Evolutionary conservation across 2,329 filamentous ascomycete genomes (phyloP).

Genomic region (Cercospora brassicicola): DNA sequence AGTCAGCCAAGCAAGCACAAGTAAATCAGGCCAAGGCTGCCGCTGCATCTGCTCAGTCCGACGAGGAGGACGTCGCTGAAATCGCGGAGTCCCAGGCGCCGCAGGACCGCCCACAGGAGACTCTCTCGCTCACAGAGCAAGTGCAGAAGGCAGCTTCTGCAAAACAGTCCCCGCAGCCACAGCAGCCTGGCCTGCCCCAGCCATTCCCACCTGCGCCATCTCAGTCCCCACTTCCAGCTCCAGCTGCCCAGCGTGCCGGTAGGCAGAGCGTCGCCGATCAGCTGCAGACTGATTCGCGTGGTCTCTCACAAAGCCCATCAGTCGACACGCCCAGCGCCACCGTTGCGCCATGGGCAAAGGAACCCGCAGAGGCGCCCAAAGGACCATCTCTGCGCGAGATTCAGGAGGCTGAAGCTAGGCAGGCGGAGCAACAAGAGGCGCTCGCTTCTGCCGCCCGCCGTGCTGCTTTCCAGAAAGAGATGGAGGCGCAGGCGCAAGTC

Average conservation of each 20-base stretch:
- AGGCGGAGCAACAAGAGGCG: slow-evolving; percentile 86
- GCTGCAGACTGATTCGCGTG: slow-evolving; percentile 64
- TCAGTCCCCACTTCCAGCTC: slow-evolving; percentile 79
- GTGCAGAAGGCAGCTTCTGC: slow-evolving; percentile 71
- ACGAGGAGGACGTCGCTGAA: slow-evolving; percentile 23
- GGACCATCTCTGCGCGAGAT: slow-evolving; percentile 95
- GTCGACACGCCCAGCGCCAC: slow-evolving; percentile 66
- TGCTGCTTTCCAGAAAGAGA: slow-evolving; percentile 76
- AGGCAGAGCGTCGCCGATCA: slow-evolving; percentile 80
- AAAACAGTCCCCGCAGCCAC: slow-evolving; percentile 56
- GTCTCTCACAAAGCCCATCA: slow-evolving; percentile 74
- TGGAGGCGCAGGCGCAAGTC: slow-evolving; percentile 61
- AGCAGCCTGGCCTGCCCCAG: slow-evolving; percentile 67
- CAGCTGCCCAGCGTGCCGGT: slow-evolving; percentile 75
- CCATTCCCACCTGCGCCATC: slow-evolving; percentile 71
- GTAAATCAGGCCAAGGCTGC: slow-evolving; percentile 14
- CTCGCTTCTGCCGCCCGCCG: slow-evolving; percentile 74
- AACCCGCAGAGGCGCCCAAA: slow-evolving; percentile 69
- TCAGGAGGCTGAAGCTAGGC: slow-evolving; percentile 90
- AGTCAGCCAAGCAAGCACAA: slow-evolving; percentile 30
- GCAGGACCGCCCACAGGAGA: slow-evolving; percentile 46
- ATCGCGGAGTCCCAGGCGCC: slow-evolving; percentile 11
- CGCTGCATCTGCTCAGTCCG: neutral
- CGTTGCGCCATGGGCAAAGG: slow-evolving; percentile 92
- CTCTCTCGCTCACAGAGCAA: slow-evolving; percentile 76